Base-by-base conservation (phyloP, 108 stramenopile species). In the Cyclotella distinguenda region DNA sequence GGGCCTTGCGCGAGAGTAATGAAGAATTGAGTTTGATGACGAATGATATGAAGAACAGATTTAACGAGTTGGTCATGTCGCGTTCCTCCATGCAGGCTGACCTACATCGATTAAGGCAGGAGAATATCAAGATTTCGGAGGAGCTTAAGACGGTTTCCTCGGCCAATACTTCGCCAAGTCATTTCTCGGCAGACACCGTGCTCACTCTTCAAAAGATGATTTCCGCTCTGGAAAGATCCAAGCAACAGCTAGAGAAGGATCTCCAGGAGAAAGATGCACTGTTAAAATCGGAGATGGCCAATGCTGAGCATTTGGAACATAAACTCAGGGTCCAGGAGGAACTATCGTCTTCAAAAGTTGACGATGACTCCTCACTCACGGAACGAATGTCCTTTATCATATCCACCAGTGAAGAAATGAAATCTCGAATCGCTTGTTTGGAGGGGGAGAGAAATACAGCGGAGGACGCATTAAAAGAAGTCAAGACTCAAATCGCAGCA, bases 141-240 rank as follows among this genome's bases (percentile, higher is more conserved):
- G 60, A 62, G 46, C 46, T 62, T 7, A 15, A 48, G 13, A 55
- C 19, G 13, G 34, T 18, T 6, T 36, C 40, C 12, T 23, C 18
- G 4, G 40, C 35, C 15, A 16, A 4, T 2, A 13, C 58, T 10
- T 27, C 25, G 16, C 10, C 40, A 7, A 56, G 35, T 43, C 26
- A 0, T 19, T 59, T 30, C 28, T 59, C 58, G 2, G 40, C 58
- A 0, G 58, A 59, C n/a, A 59, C 58, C 10, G 58, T 59, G 10
- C 42, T 59, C 0, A 44, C 58, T 5, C 58, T 59, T 9, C 58
- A 59, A 43, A 59, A 43, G 28, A 59, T 59, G 58, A 42, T 59
- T 59, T 34, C 42, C 5, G 15, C 34, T 28, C 15, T 59, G 44
- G 40, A 59, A 43, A 26, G 31, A 8, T 27, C 58, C 25, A 59